These are phyloP conservation scores for Phellinidium pouzarii DNA, from an alignment of 1,284 basidiomycete species.

Conservation along the genomic window DNA sequence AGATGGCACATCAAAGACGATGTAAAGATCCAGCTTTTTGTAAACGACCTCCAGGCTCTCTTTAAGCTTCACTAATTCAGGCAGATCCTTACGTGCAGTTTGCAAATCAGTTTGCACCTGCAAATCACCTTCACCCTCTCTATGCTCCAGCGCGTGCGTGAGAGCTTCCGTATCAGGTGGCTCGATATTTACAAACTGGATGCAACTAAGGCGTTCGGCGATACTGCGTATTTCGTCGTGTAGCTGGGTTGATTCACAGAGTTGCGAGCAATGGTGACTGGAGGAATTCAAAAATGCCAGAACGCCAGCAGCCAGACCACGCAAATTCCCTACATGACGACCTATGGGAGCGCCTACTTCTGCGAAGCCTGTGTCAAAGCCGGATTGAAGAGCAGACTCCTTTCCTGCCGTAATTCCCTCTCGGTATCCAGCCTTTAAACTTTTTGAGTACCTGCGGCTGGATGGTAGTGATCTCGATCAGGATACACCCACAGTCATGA, in stretches of 20 bases:
- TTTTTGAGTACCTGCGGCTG: conserved; percentile 6
- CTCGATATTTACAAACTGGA: conserved; percentile 60
- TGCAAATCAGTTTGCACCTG: conserved; percentile 25
- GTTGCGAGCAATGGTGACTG: not conserved
- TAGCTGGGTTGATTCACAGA: not conserved
- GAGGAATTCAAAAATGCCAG: conserved; percentile 38
- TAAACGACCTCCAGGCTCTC: not conserved
- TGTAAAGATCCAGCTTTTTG: not conserved
- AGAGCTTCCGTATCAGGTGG: conserved; percentile 69
- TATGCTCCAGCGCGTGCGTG: conserved; percentile 60
- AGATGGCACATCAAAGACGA: not conserved
- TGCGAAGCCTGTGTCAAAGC: conserved; percentile 77
- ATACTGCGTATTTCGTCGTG: conserved; percentile 44
- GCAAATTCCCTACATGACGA: conserved; percentile 59
- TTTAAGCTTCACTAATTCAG: not conserved
- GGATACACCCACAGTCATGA: conserved; percentile 2
- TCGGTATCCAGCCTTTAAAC: conserved; percentile 69
- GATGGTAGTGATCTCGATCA: not conserved
- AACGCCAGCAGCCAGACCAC: conserved; percentile 59
- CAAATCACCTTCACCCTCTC: conserved; percentile 26
- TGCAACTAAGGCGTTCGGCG: conserved; percentile 41
- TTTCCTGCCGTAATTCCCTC: conserved; percentile 86
- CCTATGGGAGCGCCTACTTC: conserved; percentile 67
- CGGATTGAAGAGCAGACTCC: conserved; percentile 69
- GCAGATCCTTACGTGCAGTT: conserved; percentile 27